Conservation (phyloP, 208 protist species). For the Acanthamoeba triangularis region DNA sequence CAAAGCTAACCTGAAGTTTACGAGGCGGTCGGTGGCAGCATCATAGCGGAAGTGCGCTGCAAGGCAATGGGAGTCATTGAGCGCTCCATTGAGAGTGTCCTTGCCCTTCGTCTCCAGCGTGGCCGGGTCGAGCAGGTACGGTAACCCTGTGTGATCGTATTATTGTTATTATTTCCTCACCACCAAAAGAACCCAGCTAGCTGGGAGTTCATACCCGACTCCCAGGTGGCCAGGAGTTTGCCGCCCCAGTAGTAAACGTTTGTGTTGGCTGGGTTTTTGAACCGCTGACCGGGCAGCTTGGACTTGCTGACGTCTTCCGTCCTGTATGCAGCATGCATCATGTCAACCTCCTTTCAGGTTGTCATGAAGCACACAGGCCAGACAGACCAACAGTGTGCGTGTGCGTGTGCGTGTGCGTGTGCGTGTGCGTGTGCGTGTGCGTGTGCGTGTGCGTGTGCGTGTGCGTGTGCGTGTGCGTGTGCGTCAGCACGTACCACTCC, state of each 20-base stretch:
- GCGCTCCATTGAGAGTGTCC: slow-evolving; percentile 70
- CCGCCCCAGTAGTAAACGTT: slow-evolving; percentile 82
- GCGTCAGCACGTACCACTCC: neutral
- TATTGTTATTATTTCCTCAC: neutral
- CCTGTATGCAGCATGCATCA: neutral
- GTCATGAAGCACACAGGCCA: neutral
- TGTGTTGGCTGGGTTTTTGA: slow-evolving; percentile 79
- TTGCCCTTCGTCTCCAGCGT: slow-evolving; percentile 80
- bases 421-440: neutral
- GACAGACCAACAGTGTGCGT: neutral
- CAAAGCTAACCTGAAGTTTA: slow-evolving; percentile 13
- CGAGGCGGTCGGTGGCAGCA: slow-evolving; percentile 41
- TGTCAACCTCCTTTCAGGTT: neutral
- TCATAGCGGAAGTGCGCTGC: slow-evolving; percentile 80
- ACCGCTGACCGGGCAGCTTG: neutral
- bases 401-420: neutral
- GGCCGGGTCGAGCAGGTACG: slow-evolving; percentile 72
- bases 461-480: neutral
- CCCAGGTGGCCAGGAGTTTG: slow-evolving; percentile 77
- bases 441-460: neutral
- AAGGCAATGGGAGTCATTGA: slow-evolving; percentile 70
- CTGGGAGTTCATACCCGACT: slow-evolving; percentile 37
- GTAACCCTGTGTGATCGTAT: neutral
- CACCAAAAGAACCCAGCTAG: neutral
- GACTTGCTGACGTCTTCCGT: neutral